Conservation (phyloP, 257 asterid genomes). For the Ilex aquifolium region DNA sequence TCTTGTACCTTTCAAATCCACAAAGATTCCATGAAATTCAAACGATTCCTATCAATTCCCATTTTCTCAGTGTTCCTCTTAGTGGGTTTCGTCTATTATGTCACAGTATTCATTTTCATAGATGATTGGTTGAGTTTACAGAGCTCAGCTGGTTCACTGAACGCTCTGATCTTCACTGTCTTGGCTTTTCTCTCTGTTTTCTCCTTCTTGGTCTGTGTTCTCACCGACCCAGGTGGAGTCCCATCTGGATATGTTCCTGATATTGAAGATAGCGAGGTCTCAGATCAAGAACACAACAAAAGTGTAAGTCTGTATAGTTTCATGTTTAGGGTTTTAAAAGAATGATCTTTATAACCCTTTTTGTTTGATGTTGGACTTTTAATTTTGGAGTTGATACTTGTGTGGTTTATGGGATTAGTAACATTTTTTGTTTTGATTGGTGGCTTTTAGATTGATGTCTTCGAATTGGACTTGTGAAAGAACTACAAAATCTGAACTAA, state of each 20-base stretch:
- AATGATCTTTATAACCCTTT: too few relatives aligned
- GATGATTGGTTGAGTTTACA: constrained; percentile 57
- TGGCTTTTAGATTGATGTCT: too few relatives aligned
- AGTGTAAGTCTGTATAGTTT: constrained; percentile 25
- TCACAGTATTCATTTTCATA: constrained; percentile 62
- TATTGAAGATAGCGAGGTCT: constrained; percentile 30
- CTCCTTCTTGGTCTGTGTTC: constrained; percentile 44
- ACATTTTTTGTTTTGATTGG: too few relatives aligned
- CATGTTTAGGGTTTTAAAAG: background rate
- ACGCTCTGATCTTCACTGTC: constrained; percentile 57
- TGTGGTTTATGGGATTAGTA: too few relatives aligned
- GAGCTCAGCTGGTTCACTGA: constrained; percentile 56
- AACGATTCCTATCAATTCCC: constrained; percentile 55
- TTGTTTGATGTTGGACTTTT: background rate
- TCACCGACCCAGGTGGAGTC: constrained; percentile 61
- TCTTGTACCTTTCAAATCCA: too few relatives aligned
- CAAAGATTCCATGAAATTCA: constrained; percentile 36
- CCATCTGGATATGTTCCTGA: constrained; percentile 58
- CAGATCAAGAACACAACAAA: constrained; percentile 40
- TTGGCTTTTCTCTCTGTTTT: constrained; percentile 36
- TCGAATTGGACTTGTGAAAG: too few relatives aligned
- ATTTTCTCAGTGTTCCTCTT: constrained; percentile 40
- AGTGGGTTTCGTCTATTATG: constrained; percentile 55
- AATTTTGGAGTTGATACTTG: too few relatives aligned
- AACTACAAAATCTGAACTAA: too few relatives aligned